Conservation (phyloP, 2,329 filamentous ascomycete genomes). For the Pestalotiopsis sp. region DNA sequence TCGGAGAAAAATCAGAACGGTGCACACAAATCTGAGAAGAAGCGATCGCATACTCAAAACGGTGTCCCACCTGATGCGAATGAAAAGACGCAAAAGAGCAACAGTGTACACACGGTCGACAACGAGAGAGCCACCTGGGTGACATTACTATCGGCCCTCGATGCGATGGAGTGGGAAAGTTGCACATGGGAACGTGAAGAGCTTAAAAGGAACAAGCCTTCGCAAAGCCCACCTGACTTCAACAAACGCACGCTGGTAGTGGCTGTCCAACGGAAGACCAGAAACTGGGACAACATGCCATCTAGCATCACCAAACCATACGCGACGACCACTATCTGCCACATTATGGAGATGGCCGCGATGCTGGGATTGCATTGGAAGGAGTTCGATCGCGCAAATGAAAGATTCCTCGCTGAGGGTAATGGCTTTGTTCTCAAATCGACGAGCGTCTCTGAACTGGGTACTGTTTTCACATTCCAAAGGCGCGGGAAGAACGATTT, state of each 20-base stretch:
- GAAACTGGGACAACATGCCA: neutral
- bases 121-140: neutral
- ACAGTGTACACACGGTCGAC: neutral
- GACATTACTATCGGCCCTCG: neutral
- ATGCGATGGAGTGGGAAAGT: neutral
- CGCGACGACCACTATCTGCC: neutral
- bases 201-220: neutral
- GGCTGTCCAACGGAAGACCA: neutral
- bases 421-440: neutral
- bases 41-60: neutral
- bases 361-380: neutral
- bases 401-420: neutral
- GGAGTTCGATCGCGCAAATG: neutral
- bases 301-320: neutral
- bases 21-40: neutral
- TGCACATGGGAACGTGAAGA: neutral
- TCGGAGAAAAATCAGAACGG: no score
- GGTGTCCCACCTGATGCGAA: neutral
- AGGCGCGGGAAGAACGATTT: neutral
- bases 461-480: neutral
- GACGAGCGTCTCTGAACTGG: neutral
- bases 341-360: neutral
- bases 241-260: neutral
- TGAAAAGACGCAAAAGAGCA: no score
- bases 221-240: neutral